These are phyloP conservation scores for Sphaerostilbella broomeana DNA, from an alignment of 2,329 filamentous ascomycete species.

Conservation along the genomic window DNA sequence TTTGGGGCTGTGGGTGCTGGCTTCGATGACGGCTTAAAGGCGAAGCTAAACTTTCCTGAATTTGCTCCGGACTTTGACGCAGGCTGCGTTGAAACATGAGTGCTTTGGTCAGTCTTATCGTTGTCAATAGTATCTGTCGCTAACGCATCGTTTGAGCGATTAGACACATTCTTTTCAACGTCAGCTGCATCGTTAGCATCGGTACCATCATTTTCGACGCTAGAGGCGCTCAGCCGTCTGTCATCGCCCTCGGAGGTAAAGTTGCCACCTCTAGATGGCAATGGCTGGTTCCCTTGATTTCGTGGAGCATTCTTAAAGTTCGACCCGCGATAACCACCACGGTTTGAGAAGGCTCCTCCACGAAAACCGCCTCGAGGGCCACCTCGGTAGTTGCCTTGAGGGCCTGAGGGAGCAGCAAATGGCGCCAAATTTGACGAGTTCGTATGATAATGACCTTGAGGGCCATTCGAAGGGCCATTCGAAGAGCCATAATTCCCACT, in stretches of 20 bases:
- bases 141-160: conserved; percentile 1
- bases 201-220: conserved; percentile 12
- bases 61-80: conserved; percentile 47
- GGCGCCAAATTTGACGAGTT: conserved; percentile 42
- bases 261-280: conserved; percentile 16
- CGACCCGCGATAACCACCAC: conserved; percentile 49
- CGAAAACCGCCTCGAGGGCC: conserved; percentile 50
- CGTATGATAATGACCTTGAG: conserved; percentile 43
- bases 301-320: conserved; percentile 65
- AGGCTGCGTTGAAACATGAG: conserved; percentile 37
- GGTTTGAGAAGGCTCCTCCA: conserved; percentile 49
- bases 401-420: conserved; percentile 51
- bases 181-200: conserved; percentile 16
- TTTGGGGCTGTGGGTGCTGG: conserved; percentile 51
- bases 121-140: background rate
- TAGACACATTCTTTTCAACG: conserved; percentile 8
- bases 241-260: conserved; percentile 13
- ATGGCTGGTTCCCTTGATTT: conserved; percentile 41
- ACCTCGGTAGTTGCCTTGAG: conserved; percentile 39
- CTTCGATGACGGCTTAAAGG: conserved; percentile 71
- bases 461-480: conserved; percentile 33
- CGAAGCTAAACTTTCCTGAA: conserved; percentile 76
- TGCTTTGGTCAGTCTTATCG: conserved; percentile 39
- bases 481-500: conserved; percentile 42
- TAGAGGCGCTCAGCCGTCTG: conserved; percentile 16